Percentiles rank a stretch among this genome's conserved stretches.
Conservation (phyloP, 139 green algal species). For the Prasinococcaceae sp. region DNA sequence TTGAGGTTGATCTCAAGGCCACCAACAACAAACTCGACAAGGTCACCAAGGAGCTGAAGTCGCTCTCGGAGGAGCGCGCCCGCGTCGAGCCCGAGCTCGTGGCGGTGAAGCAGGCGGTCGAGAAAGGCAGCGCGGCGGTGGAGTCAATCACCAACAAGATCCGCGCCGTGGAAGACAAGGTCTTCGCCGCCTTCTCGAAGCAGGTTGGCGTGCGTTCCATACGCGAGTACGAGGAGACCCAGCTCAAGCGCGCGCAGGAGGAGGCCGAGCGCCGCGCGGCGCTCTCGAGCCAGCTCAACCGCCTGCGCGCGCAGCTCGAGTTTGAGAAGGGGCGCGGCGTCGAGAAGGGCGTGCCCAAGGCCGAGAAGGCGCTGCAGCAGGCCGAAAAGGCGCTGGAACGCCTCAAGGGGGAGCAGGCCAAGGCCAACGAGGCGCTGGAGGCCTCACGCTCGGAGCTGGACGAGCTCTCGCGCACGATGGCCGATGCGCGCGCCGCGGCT, state of each 20-base stretch:
- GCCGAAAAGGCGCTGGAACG: conserved; percentile 16
- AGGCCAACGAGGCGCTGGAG: conserved; percentile 13
- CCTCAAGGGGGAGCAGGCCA: conserved; percentile 21
- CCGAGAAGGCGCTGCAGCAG: conserved; percentile 11
- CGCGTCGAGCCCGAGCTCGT: not conserved
- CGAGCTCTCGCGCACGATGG: not conserved
- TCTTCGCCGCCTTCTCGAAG: conserved; percentile 40
- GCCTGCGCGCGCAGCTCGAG: conserved; percentile 35
- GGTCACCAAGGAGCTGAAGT: not conserved
- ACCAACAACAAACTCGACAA: conserved; percentile 5
- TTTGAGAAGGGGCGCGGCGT: conserved; percentile 44
- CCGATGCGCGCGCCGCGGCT: not conserved
- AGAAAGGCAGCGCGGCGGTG: not conserved
- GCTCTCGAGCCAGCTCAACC: conserved; percentile 29
- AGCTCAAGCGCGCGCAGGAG: conserved; percentile 36
- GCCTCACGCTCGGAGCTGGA: conserved; percentile 27
- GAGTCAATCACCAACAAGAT: conserved; percentile 14
- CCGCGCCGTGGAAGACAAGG: conserved; percentile 27
- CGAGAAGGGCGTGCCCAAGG: conserved; percentile 9
- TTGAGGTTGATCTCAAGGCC: conserved; percentile 23
- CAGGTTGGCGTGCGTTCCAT: conserved; percentile 59
- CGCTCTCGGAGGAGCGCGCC: not conserved
- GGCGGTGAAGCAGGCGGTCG: not conserved
- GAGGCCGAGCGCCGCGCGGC: conserved; percentile 16
- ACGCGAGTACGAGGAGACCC: conserved; percentile 69